A percentile compares a stretch with the other conserved stretches of the same genome.
Evolutionary conservation across 768 basidiomycete species (phyloP).

Genomic region (Hericium coralloides): DNA sequence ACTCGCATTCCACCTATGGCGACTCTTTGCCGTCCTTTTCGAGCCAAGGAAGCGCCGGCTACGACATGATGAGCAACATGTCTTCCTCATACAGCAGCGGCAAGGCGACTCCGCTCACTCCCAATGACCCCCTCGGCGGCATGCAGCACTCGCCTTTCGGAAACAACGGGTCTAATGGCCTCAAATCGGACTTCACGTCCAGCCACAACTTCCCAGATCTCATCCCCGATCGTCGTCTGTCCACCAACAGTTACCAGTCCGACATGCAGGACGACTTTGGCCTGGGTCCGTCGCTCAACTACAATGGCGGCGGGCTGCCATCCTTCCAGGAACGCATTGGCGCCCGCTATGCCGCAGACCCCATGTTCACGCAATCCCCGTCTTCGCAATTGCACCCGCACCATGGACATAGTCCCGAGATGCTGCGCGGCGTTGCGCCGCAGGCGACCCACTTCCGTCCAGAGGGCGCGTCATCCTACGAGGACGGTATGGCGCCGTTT

Average conservation of each 20-base stretch:
- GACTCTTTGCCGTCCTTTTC: slow-evolving; percentile 55
- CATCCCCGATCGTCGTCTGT: slow-evolving; percentile 49
- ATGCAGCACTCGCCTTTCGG: slow-evolving; percentile 48
- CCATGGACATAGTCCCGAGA: slow-evolving; percentile 41
- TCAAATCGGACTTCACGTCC: slow-evolving; percentile 43
- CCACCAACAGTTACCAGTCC: slow-evolving; percentile 40
- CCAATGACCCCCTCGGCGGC: slow-evolving; percentile 50
- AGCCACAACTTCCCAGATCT: slow-evolving; percentile 46
- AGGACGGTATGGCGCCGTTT: slow-evolving; percentile 47
- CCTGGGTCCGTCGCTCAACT: slow-evolving; percentile 33
- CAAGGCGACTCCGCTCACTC: slow-evolving; percentile 70
- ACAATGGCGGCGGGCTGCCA: slow-evolving; percentile 30
- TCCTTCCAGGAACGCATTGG: slow-evolving; percentile 43
- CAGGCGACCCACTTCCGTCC: slow-evolving; percentile 60
- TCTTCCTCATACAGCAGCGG: slow-evolving; percentile 59
- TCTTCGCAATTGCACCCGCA: slow-evolving; percentile 34
- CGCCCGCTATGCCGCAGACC: slow-evolving; percentile 45
- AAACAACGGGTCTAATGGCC: slow-evolving; percentile 24
- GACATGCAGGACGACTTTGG: slow-evolving; percentile 62
- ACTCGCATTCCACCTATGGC: slow-evolving; percentile 47
- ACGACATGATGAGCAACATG: slow-evolving; percentile 58
- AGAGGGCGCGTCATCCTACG: slow-evolving; percentile 45
- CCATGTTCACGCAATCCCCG: slow-evolving; percentile 38
- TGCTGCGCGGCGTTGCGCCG: slow-evolving; percentile 62
- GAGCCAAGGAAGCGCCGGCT: slow-evolving; percentile 33